Conservation (phyloP, 768 basidiomycete genomes). For the Lactarius psammicola region DNA sequence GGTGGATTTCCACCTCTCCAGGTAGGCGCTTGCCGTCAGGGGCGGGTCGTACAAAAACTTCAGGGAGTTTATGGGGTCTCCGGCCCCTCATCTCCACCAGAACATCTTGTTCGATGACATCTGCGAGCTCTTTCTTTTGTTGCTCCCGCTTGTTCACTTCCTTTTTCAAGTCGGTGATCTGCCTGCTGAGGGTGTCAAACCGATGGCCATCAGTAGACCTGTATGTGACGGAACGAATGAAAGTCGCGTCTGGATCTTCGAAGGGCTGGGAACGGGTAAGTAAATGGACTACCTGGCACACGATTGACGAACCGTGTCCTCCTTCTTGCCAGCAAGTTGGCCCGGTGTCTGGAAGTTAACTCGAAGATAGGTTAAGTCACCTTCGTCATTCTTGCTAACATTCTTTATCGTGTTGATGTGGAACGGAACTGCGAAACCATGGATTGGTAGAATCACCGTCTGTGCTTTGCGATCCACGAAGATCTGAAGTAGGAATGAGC, state of each 20-base stretch:
- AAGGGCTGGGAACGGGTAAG: slow-evolving; percentile 60
- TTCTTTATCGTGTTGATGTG: slow-evolving; percentile 99
- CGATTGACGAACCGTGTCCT: slow-evolving; percentile 70
- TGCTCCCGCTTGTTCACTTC: slow-evolving; percentile 96
- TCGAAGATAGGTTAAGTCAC: slow-evolving; percentile 88
- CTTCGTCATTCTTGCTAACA: slow-evolving; percentile 95
- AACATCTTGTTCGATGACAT: slow-evolving; percentile 93
- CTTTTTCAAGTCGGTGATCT: slow-evolving; percentile 94
- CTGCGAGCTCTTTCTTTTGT: slow-evolving; percentile 97
- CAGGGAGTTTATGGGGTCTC: slow-evolving; percentile 80
- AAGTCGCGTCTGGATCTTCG: slow-evolving; percentile 94
- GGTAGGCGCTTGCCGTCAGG: slow-evolving; percentile 92
- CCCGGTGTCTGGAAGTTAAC: slow-evolving; percentile 99
- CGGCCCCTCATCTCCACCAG: slow-evolving; percentile 87
- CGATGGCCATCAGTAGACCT: slow-evolving; percentile 87
- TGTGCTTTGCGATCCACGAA: slow-evolving; percentile 87
- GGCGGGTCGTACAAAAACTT: slow-evolving; percentile 91
- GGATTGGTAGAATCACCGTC: slow-evolving; percentile 87
- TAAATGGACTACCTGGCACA: background rate
- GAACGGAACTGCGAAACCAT: slow-evolving; percentile 95
- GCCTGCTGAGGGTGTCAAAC: slow-evolving; percentile 83
- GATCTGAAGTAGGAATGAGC: slow-evolving; percentile 51
- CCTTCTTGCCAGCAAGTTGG: slow-evolving; percentile 96
- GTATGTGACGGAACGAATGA: slow-evolving; percentile 93
- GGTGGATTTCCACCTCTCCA: slow-evolving; percentile 98